phyloP scores from a whole-genome alignment of 2,329 filamentous ascomycete species.

The Neoascochyta sp. region DNA sequence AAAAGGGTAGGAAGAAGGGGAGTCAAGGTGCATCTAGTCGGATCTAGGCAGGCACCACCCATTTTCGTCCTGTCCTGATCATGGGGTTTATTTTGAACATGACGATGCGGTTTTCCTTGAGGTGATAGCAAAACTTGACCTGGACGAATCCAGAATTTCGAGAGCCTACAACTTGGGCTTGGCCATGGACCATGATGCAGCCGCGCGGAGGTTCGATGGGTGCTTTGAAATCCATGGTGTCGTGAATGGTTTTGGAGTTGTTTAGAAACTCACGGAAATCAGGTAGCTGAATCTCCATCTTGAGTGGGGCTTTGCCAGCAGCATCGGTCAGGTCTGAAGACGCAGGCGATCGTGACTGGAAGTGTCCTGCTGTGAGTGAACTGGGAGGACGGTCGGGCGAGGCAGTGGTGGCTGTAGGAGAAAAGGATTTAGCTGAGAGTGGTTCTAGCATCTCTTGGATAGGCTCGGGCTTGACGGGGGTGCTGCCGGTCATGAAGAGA shows the following conservation, averaged over 20 bases:
- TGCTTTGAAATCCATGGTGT: constrained; percentile 18
- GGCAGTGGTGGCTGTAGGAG: constrained; percentile 5
- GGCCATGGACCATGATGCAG: constrained; percentile 43
- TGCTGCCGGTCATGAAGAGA: constrained; percentile 17
- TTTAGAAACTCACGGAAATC: constrained; percentile 24
- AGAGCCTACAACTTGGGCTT: constrained; percentile 49
- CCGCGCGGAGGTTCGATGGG: constrained; percentile 43
- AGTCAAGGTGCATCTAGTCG: no score
- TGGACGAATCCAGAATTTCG: no score
- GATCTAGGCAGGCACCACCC: no score
- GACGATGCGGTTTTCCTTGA: no score
- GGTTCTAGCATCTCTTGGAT: constrained; percentile 7
- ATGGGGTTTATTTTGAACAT: no score
- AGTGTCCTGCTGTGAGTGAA: constrained; percentile 11
- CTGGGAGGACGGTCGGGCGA: constrained; percentile 6
- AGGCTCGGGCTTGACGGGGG: constrained; percentile 7
- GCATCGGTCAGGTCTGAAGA: constrained; percentile 13
- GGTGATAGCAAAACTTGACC: no score
- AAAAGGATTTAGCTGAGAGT: constrained; percentile 1
- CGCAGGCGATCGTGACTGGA: constrained; percentile 5
- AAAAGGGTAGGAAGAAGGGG: no score
- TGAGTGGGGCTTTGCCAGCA: constrained; percentile 19
- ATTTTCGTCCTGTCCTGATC: no score
- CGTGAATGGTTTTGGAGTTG: no score
- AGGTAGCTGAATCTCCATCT: constrained; percentile 17